Base-by-base conservation (phyloP, 2,329 filamentous ascomycete genomes). In the Cryoendolithus antarcticus region DNA sequence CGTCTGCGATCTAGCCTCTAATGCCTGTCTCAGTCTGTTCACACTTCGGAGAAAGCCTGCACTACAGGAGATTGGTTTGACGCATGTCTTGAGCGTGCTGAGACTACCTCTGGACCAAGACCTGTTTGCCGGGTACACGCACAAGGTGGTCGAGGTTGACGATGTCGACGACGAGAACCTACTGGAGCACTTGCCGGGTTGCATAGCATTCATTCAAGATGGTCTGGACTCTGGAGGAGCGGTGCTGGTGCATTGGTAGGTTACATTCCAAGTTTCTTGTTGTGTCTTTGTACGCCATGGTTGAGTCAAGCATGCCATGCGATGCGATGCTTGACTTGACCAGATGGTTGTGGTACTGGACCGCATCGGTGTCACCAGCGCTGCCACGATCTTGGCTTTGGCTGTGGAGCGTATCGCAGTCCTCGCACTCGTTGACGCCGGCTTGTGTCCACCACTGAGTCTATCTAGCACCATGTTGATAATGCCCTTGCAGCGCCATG, bases 141-240 rank as follows among this genome's bases (percentile, higher is more conserved):
- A 93, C 58, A 70, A 85, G 50, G 71, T 77, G 44, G 81, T 96
- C 47, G 81, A 93, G 48, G 77, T 95, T 32, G 84, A 96, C 60
- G 91, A 98, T 65, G 75, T 88, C 37, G 84, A 89, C 12, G 86
- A 95, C 54, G 80, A 88, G 50, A 85, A 98, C 61, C 63, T 96
- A 37, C 65, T 96, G 11, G 74, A 82, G 45, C 78, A 93, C 60
- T 80, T 96, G 44, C 76, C 86, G 5, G 69, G 69, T 38, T 82
- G 82, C 41, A 35, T 36, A 24, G 30, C 30, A 34, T 98, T 94
- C 62, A 94, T 96, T 50, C 76, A 89, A 51, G 66, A 77, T 32
- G 89, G 77, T 1, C 66, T 96, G 37, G 66, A 74, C 52, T 62
- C 64, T 44, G 67, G 69, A 41, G 75, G 72, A 40, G 72, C 71